Base-by-base conservation (phyloP, 441 rosid genomes). In the Gossypium davidsonii region DNA sequence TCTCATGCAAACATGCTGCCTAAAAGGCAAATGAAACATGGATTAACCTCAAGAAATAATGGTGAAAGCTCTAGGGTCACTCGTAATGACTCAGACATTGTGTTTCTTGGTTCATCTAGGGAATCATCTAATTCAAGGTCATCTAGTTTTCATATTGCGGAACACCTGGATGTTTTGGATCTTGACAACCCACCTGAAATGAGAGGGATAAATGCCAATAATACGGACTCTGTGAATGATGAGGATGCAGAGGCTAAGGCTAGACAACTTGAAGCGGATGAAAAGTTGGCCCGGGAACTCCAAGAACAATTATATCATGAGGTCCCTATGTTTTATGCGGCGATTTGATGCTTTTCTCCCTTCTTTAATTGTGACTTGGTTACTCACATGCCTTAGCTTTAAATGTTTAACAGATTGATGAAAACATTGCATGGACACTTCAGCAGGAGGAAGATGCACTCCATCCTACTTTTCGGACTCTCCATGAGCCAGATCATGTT, bases 201-300 rank as follows among this genome's bases (percentile, higher is more conserved):
- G 73, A 81, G 87, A 69, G 68, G 25, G 42, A 59, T 39, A 53
- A 51, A 65, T 21, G 64, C 73, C 56, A 79, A 18, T 74, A 70
- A 71, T 70, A 26, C 57, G 53, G 84, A 79, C 72, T 74, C 76
- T 51, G 62, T 71, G 17, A 71, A 77, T 75, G 84, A 77, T 60
- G 80, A 78, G 70, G 88, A 80, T 25, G 81, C 79, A 62, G 86
- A 86, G 79, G 81, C 81, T 68, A 89, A 81, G 79, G 85, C 85
- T 67, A 88, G 88, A 77, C 99, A 94, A 80, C 71, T 94, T 25
- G 96, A 90, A 84, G 99, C 91, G 10, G 99, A 94, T 85, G 97
- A 90, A 85, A 82, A 76, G 51, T 71, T 94, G 82, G 99, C 99
- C 67, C 92, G 87, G 78, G 94, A 87, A 82, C 88, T 94, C 76